Conservation (phyloP, 306 rosid species). For the Arachis hypogaea region DNA sequence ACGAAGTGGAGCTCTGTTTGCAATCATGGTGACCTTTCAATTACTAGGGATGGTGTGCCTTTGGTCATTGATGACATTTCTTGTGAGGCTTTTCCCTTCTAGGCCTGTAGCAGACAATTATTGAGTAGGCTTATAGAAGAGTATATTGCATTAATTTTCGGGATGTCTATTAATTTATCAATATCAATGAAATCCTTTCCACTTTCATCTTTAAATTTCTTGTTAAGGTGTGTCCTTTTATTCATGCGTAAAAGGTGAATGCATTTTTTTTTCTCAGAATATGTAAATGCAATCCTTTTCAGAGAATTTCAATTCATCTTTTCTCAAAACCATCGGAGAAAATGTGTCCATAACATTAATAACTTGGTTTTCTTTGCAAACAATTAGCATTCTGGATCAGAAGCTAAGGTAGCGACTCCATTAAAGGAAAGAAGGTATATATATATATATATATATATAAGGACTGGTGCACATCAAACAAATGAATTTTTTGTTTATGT, state of each 20-base stretch:
- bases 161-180: constrained; percentile 23
- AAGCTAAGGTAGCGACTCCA: neutral
- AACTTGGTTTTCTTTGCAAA: constrained; percentile 4
- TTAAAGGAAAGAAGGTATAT: too few relatives aligned
- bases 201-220: constrained; percentile 9
- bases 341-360: neutral
- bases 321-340: neutral
- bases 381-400: neutral
- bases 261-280: neutral
- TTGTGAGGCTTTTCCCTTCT: constrained; percentile 92
- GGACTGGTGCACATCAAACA: constrained; percentile 15
- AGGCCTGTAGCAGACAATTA: constrained; percentile 86
- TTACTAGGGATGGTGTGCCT: constrained; percentile 70
- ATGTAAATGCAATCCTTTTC: constrained; percentile 1
- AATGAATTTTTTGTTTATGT: constrained; percentile 1
- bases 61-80: constrained; percentile 85
- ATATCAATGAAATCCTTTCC: constrained; percentile 26
- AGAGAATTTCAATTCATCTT: neutral
- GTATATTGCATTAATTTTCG: constrained; percentile 34
- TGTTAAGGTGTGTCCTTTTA: neutral
- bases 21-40: constrained; percentile 66
- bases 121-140: constrained; percentile 46
- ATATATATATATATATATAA: too few relatives aligned
- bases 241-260: constrained; percentile 7
- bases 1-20: constrained; percentile 60